These are phyloP conservation scores for Hirsutella minnesotensis DNA, from an alignment of 2,329 filamentous ascomycete genomes.

Conservation along the genomic window DNA sequence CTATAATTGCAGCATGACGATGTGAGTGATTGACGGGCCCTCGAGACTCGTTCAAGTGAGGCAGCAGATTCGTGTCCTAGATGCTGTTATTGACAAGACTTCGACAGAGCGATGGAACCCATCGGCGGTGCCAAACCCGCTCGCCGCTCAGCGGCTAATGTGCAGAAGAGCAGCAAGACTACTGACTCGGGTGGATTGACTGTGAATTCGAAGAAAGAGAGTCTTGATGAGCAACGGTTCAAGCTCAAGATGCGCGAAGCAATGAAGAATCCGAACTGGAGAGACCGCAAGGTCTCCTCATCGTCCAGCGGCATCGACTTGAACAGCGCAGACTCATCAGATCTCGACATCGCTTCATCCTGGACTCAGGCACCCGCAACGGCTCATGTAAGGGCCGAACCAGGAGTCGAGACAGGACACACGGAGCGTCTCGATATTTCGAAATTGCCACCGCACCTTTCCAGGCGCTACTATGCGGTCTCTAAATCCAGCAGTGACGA, in stretches of 20 bases:
- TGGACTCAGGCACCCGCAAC: background rate
- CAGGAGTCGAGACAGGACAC: background rate
- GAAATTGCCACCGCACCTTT: too few species aligned
- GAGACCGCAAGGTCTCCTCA: constrained; percentile 10
- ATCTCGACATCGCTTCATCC: background rate
- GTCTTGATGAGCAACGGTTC: constrained; percentile 9
- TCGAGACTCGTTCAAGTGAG: too few species aligned
- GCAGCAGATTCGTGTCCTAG: too few species aligned
- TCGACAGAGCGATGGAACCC: background rate
- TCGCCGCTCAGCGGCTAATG: background rate
- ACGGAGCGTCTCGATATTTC: too few species aligned
- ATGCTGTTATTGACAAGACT: too few species aligned
- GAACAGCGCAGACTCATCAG: background rate
- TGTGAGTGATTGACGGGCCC: background rate
- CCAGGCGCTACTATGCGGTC: too few species aligned
- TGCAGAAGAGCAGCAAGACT: background rate
- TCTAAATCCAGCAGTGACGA: too few species aligned
- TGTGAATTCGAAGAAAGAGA: constrained; percentile 3
- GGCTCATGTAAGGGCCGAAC: background rate
- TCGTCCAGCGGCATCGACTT: background rate
- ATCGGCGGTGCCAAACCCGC: background rate
- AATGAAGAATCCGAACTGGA: constrained; percentile 24
- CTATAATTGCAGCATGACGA: background rate
- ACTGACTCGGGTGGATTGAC: background rate
- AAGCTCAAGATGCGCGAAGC: constrained; percentile 16